These are phyloP conservation scores for Spinellus fusiger DNA, from an alignment of 192 early-diverging fungal species.

Conservation along the genomic window DNA sequence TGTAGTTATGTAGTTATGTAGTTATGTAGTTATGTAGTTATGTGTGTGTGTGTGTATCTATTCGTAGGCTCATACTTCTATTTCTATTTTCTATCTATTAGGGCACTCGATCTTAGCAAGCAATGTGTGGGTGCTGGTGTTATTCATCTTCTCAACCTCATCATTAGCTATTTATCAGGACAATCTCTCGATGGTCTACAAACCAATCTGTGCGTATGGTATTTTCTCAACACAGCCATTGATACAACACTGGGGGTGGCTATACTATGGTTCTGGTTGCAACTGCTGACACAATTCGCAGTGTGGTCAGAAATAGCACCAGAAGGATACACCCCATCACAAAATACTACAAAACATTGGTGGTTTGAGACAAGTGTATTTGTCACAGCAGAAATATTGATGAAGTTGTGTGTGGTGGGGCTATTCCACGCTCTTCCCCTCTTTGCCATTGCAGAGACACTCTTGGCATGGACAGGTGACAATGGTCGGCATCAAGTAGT, in stretches of 20 bases:
- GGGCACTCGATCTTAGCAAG: slow-evolving; percentile 71
- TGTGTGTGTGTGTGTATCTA: not conserved
- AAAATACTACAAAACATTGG: slow-evolving; percentile 44
- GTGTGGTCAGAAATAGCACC: slow-evolving; percentile 45
- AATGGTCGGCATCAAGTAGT: slow-evolving; percentile 56
- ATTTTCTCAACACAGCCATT: slow-evolving; percentile 63
- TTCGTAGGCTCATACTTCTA: not conserved
- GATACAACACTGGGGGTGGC: slow-evolving; percentile 77
- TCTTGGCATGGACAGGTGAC: slow-evolving; percentile 53
- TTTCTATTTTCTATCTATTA: slow-evolving; percentile 20
- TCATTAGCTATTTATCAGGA: slow-evolving; percentile 63
- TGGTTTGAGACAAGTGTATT: slow-evolving; percentile 63
- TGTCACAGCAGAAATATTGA: slow-evolving; percentile 55
- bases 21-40: not conserved
- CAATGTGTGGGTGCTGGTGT: slow-evolving; percentile 63
- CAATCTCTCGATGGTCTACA: slow-evolving; percentile 34
- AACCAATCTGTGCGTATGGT: slow-evolving; percentile 73
- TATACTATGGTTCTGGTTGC: slow-evolving; percentile 61
- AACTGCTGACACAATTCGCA: slow-evolving; percentile 34
- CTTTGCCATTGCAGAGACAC: slow-evolving; percentile 54
- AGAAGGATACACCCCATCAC: slow-evolving; percentile 62
- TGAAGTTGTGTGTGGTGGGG: slow-evolving; percentile 65
- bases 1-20: not conserved
- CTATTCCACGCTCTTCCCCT: slow-evolving; percentile 55
- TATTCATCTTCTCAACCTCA: slow-evolving; percentile 65